Evolutionary conservation across 495 filamentous ascomycete genomes (phyloP), one percentile per base, ranked within the genome.

Genomic region (Aspergillus asperescens): DNA sequence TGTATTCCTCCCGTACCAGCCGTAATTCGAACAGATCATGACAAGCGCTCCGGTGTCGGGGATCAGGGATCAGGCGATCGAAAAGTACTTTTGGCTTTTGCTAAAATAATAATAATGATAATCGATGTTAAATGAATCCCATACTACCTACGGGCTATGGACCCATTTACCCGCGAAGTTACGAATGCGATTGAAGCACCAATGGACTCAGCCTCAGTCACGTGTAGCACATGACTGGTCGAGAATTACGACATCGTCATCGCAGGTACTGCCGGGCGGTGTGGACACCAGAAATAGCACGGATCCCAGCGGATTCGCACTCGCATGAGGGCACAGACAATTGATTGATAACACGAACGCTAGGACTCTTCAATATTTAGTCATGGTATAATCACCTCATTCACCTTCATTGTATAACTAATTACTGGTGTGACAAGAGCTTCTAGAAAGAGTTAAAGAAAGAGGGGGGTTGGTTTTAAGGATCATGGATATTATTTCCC

Each of bases 341-440:
- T 35, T 35, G 32, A 31, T 46, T 42, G 41, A 50, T 35, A 43
- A 23, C 22, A 9, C 27, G 28, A 35, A 49, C 47, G 42, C 52
- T 51, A 35, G n/a, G 25, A 28, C 25, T 28, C 25, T 5, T 28
- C 4, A 27, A 32, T 8, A 20, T 19, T 22, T n/a, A n/a, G n/a
- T n/a, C 8, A 47, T 47, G 44, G 42, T 48, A 58, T 62, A 55
- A 62, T 56, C 55, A 55, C 55, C 55, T 53, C 51, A 16, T 31
- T 16, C 12, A 5, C 19, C 19, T 5, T 22, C 28, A 52, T 44
- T 32, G 47, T 12, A 22, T 5, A 10, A 16, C 23, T 9, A 24
- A 28, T 27, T 37, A 24, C 32, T n/a, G 13, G 32, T 12, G 20
- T 28, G 19, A 25, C 23, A 31, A 43, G 13, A 29, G 12, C 27